Conservation (phyloP, 495 filamentous ascomycete genomes). For the Thozetella sp. region DNA sequence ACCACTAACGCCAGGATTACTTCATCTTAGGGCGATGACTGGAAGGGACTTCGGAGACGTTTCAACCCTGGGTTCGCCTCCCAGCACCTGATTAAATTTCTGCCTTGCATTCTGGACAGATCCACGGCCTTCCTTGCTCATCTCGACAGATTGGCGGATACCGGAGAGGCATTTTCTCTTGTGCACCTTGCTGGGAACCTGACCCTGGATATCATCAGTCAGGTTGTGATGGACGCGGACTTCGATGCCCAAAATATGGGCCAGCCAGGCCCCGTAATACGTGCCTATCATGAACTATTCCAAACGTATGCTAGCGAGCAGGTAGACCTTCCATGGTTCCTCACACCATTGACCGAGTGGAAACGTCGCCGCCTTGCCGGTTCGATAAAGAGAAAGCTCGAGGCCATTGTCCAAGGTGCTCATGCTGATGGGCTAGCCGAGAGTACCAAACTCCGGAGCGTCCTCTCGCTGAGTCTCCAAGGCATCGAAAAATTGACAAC, state of each 20-base stretch:
- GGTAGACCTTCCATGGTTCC: slow-evolving; percentile 3
- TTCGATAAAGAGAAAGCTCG: neutral
- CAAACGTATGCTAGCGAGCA: slow-evolving; percentile 10
- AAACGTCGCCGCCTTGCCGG: slow-evolving; percentile 7
- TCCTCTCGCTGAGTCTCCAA: slow-evolving; percentile 16
- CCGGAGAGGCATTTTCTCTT: slow-evolving; percentile 18
- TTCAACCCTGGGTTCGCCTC: slow-evolving; percentile 32
- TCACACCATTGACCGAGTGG: neutral
- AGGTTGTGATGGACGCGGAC: slow-evolving; percentile 17
- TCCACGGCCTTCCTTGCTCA: slow-evolving; percentile 14
- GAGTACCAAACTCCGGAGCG: slow-evolving; percentile 12
- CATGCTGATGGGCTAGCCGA: slow-evolving; percentile 4
- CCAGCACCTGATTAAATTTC: slow-evolving; percentile 24
- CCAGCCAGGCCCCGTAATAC: slow-evolving; percentile 6
- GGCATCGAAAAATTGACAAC: slow-evolving; percentile 12
- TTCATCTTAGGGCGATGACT: slow-evolving; percentile 17
- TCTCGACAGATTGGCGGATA: slow-evolving; percentile 10
- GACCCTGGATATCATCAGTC: slow-evolving; percentile 22
- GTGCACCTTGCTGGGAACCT: slow-evolving; percentile 6
- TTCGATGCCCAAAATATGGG: slow-evolving; percentile 12
- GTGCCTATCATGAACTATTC: slow-evolving; percentile 10
- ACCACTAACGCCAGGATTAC: neutral
- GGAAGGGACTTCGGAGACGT: slow-evolving; percentile 25
- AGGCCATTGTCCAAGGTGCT: slow-evolving; percentile 8
- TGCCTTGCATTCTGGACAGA: slow-evolving; percentile 30